Evolutionary conservation across 116 monocot species (phyloP), one percentile per base, ranked within the genome.

Genomic region (Iris pallida): DNA sequence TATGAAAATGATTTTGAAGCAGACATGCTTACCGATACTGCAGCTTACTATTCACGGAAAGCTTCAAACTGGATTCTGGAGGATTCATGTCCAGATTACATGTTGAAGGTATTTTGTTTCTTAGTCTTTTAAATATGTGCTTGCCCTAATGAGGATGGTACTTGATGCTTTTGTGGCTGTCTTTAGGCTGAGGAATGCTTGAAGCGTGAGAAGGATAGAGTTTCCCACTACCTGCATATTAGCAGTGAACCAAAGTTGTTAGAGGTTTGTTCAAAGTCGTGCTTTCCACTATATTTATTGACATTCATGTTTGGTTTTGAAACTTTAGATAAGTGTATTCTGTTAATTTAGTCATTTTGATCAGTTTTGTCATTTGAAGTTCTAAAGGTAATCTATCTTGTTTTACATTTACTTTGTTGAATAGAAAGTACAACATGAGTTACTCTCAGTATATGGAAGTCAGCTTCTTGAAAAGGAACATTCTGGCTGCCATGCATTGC

Each of bases 61-160:
- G 84, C 91, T 60, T 68, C 85, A 73, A 74, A 45, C 16, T 87
- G 88, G 85, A 87, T 91, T 70, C 5, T 73, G 18, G 80, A 82
- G 71, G 88, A 91, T 74, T 85, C 91, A 47, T 91, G 80, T 56
- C 91, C 91, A 52, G 88, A 88, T 55, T 91, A 91, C 78, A 88
- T 91, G 91, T 53, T 88, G 55, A 91, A 91, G 82, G 91, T 88
- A 76, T 17, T 63, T 47, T 30, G n/a, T 8, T 15, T 20, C 15
- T 16, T 30, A 30, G 17, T 55, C 5, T n/a, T 55, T 55, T 12
- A 5, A 55, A 14, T 0, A n/a, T 16, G 15, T 5, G 15, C 2
- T 6, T 1, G 0, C 16, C 11, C 10, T 8, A 42, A 42, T 47
- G 16, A 18, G 15, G 14, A 15, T 47, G n/a, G 10, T 64, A 17